Percentiles rank a stretch among this genome's conserved stretches.
phyloP scores from a whole-genome alignment of 805 yeast genomes.

The Clavispora santaluciae region DNA sequence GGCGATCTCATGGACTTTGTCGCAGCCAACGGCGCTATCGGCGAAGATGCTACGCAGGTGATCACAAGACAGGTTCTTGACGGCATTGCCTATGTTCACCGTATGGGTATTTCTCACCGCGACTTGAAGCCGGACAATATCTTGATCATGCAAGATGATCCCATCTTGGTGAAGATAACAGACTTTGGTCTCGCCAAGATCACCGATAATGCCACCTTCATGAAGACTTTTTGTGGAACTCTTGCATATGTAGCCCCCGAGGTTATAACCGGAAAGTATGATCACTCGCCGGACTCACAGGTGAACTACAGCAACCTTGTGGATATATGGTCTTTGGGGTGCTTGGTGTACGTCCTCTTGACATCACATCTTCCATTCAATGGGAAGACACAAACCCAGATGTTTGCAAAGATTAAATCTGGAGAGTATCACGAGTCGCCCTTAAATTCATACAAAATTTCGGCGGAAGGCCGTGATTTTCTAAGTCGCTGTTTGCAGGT shows the following conservation, averaged over 20 bases:
- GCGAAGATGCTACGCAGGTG: slow-evolving; percentile 85
- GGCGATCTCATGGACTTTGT: slow-evolving; percentile 98
- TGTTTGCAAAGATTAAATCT: slow-evolving; percentile 66
- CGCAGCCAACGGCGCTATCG: slow-evolving; percentile 85
- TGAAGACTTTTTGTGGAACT: slow-evolving; percentile 98
- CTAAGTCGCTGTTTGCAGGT: slow-evolving; percentile 67
- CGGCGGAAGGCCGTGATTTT: slow-evolving; percentile 68
- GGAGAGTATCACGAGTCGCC: slow-evolving; percentile 82
- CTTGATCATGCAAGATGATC: slow-evolving; percentile 83
- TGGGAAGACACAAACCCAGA: slow-evolving; percentile 83
- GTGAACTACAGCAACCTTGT: slow-evolving; percentile 73
- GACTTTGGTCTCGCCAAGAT: slow-evolving; percentile 96
- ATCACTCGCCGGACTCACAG: slow-evolving; percentile 27
- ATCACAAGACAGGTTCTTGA: slow-evolving; percentile 78
- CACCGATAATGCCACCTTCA: slow-evolving; percentile 73
- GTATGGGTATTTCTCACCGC: slow-evolving; percentile 88
- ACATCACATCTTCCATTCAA: slow-evolving; percentile 95
- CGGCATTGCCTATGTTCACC: slow-evolving; percentile 85
- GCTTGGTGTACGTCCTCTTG: slow-evolving; percentile 83
- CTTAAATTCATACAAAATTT: slow-evolving; percentile 58
- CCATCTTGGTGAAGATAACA: slow-evolving; percentile 85
- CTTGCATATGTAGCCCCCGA: slow-evolving; percentile 97
- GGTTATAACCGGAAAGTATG: slow-evolving; percentile 58
- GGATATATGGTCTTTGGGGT: slow-evolving; percentile 98
- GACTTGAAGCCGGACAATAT: slow-evolving; percentile 97